Base-by-base conservation (phyloP, 306 rosid species). In the Lotus japonicus region DNA sequence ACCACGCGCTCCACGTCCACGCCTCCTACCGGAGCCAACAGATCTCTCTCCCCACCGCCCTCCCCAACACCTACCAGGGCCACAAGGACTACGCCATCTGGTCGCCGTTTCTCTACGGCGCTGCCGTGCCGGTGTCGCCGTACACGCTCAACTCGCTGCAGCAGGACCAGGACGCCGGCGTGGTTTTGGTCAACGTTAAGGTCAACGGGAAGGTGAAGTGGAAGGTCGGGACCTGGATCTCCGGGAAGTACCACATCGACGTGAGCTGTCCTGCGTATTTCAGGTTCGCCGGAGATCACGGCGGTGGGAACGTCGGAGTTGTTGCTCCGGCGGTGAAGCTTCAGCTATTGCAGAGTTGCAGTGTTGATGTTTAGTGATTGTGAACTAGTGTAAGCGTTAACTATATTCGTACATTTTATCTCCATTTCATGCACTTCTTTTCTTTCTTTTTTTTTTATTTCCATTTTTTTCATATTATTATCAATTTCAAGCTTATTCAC, bases 241-340 rank as follows among this genome's bases (percentile, higher is more conserved):
- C 98, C 5, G 86, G 88, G 2, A 71, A 46, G 70, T 92, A 92
- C 48, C 86, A 80, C 4, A 18, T 92, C 54, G 41, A 51, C 33
- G 90, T 85, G 0, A 83, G 73, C 33, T 92, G 98, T n/a, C 96
- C 98, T 0, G 98, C 92, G 12, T 82, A 73, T 72, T 70, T 92
- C 13, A 79, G 73, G 51, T 68, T 84, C 49, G 46, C 68, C 75
- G 75, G 82, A 0, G 78, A 78, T 11, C 62, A 18, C 17, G 33
- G 6, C 36, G 33, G 5, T 12, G 65, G 44, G 8, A 33, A 39
- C 39, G 78, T 21, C 53, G 85, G 82, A 55, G 45, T 16, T 11
- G 51, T 56, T 0, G 68, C 73, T 4, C 71, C 90, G 5, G 81
- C 75, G 5, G 56, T 82, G 17, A 89, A 87, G 92, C 80, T 84